These are phyloP conservation scores for Kernera saxatilis DNA, from an alignment of 345 rosid species.

Conservation along the genomic window DNA sequence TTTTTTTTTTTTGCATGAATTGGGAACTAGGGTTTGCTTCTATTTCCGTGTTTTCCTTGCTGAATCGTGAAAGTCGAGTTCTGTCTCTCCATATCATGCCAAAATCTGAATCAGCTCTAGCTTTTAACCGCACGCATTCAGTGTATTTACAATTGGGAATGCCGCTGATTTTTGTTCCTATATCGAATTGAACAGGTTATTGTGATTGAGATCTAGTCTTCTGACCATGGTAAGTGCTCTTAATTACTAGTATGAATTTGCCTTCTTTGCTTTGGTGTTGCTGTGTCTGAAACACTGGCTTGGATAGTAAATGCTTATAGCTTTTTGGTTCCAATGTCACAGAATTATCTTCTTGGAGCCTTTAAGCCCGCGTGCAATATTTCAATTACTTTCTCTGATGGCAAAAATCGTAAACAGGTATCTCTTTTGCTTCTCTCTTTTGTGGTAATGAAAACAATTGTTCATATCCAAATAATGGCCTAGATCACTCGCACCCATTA, in stretches of 20 bases:
- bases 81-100: not conserved
- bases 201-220: slow-evolving; percentile 23
- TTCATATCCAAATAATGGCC: not conserved
- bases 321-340: slow-evolving; percentile 1
- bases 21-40: slow-evolving; percentile 9
- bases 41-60: not conserved
- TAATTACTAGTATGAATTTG: not conserved
- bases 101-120: not conserved
- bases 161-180: slow-evolving; percentile 8
- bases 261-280: not conserved
- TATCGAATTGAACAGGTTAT: slow-evolving; percentile 14
- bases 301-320: slow-evolving; percentile 1
- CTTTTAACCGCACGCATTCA: not conserved
- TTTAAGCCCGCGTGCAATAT: slow-evolving; percentile 87
- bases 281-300: not conserved
- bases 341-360: slow-evolving; percentile 97
- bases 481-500: not conserved
- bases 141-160: not conserved
- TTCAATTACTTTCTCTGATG: slow-evolving; percentile 72
- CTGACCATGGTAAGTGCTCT: slow-evolving; percentile 33
- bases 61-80: not conserved
- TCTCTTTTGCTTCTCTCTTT: not conserved
- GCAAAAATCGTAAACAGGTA: slow-evolving; percentile 88
- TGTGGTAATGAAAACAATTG: not conserved
- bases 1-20: not conserved